phyloP scores from a whole-genome alignment of 345 rosid genomes.

The Hibiscus syriacus region DNA sequence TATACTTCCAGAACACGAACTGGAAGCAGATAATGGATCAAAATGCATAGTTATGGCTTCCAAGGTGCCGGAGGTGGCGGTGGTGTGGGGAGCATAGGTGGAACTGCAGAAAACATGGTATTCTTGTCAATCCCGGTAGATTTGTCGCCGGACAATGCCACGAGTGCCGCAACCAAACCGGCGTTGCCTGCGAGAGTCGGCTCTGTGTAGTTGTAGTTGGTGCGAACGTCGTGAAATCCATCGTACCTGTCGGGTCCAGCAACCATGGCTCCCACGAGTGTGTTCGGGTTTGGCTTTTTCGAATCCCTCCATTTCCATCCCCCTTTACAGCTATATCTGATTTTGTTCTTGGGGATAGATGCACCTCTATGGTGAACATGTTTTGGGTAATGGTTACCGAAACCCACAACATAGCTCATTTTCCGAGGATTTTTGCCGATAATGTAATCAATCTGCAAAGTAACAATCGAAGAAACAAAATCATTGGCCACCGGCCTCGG shows the following conservation, averaged over 20 bases:
- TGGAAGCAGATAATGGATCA: neutral
- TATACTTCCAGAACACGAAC: constrained; percentile 19
- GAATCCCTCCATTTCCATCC: constrained; percentile 4
- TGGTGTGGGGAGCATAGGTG: constrained; percentile 90
- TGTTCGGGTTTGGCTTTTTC: constrained; percentile 57
- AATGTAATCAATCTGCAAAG: constrained; percentile 69
- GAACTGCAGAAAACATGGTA: constrained; percentile 81
- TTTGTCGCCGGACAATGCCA: constrained; percentile 76
- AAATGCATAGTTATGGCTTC: constrained; percentile 65
- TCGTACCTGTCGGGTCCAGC: constrained; percentile 93
- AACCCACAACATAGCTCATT: constrained; percentile 91
- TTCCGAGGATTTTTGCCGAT: constrained; percentile 87
- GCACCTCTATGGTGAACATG: constrained; percentile 91
- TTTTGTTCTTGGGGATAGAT: constrained; percentile 32
- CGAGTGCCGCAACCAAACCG: constrained; percentile 24
- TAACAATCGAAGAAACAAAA: constrained; percentile 2
- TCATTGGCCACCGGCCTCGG: neutral
- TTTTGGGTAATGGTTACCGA: constrained; percentile 64
- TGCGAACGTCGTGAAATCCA: constrained; percentile 74
- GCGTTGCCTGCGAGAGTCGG: constrained; percentile 94
- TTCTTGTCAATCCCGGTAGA: constrained; percentile 64
- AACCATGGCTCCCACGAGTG: constrained; percentile 89
- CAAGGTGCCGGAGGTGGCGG: constrained; percentile 99
- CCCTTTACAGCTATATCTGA: neutral
- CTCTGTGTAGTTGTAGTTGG: constrained; percentile 89